Base-by-base conservation (phyloP, 2,329 filamentous ascomycete species). In the Beauveria rudraprayagi region DNA sequence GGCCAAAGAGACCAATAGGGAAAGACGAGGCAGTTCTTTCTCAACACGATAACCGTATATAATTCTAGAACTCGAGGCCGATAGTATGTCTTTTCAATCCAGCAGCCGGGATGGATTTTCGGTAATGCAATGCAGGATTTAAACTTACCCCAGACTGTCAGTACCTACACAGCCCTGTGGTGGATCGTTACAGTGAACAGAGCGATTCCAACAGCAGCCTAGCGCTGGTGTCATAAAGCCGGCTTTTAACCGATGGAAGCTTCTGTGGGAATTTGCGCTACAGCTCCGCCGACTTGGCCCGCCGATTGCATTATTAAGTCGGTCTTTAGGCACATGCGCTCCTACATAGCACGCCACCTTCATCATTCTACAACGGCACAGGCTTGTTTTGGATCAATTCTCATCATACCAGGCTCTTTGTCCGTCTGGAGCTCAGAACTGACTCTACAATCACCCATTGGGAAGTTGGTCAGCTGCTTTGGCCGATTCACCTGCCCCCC, bases 231-330 rank as follows among this genome's bases (percentile, higher is more conserved):
- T 11, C 30, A 22, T 4, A 5, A 19, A 19, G 48, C 61, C 61
- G 61, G 19, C 22, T 17, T 58, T 62, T 56, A 62, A 59, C 70
- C 70, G 70, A 65, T 68, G 62, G 70, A 69, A 70, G 66, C 67
- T 70, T 68, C 70, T 69, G 64, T 65, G 61, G 65, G 67, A 68
- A 64, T 68, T 71, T 70, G 66, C 53, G 61, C 63, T 43, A 58
- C 6, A 59, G 61, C 58, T 63, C 17, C 60, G 57, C 50, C 58
- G 52, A 51, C 50, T 64, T 65, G 63, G 51, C 62, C 50, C 47
- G 51, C 62, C 37, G 53, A 22, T 44, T 63, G 65, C 64, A 70
- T 71, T 70, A 68, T 68, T 70, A 69, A 70, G 66, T 69, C 67
- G 65, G 67, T 55, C n/a, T 26, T 51, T 56, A 50, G 44, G 46